These are phyloP conservation scores for Boletus tylopilopsis DNA, from an alignment of 768 basidiomycete species.

Conservation along the genomic window DNA sequence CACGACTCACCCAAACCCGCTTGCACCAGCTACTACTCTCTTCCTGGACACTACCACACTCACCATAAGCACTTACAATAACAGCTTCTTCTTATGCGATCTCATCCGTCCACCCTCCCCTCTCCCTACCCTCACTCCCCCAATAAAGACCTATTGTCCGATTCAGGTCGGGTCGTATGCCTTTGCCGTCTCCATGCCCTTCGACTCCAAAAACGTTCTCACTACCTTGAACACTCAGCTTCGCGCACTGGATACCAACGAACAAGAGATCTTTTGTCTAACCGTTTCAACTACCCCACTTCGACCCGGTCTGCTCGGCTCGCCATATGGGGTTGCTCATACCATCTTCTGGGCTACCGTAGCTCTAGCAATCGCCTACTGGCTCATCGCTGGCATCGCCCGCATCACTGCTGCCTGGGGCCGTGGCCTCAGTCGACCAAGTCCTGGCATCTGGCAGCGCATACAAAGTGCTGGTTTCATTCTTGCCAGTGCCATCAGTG, in stretches of 20 bases:
- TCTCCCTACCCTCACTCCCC: conserved; percentile 41
- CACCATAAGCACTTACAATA: conserved; percentile 69
- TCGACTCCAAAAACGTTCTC: conserved; percentile 62
- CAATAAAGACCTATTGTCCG: conserved; percentile 63
- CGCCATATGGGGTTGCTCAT: conserved; percentile 62
- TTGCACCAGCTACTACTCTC: conserved; percentile 60
- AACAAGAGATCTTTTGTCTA: conserved; percentile 79
- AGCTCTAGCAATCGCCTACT: conserved; percentile 73
- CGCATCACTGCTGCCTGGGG: conserved; percentile 85
- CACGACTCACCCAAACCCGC: conserved; percentile 6
- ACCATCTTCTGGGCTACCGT: conserved; percentile 75
- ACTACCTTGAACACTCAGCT: conserved; percentile 83
- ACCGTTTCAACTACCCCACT: conserved; percentile 78
- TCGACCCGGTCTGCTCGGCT: conserved; percentile 47
- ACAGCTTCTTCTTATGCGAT: conserved; percentile 72
- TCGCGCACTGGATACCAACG: conserved; percentile 84
- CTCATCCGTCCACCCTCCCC: conserved; percentile 78
- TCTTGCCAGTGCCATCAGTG: conserved; percentile 88
- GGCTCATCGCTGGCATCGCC: conserved; percentile 76
- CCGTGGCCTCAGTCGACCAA: conserved; percentile 55
- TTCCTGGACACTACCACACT: conserved; percentile 81
- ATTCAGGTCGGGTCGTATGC: conserved; percentile 76
- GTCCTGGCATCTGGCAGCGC: conserved; percentile 62
- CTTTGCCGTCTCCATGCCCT: conserved; percentile 70
- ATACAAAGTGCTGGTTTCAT: conserved; percentile 85